Base-by-base conservation (phyloP, 495 filamentous ascomycete genomes). In the Penicillium atrosanguineum region DNA sequence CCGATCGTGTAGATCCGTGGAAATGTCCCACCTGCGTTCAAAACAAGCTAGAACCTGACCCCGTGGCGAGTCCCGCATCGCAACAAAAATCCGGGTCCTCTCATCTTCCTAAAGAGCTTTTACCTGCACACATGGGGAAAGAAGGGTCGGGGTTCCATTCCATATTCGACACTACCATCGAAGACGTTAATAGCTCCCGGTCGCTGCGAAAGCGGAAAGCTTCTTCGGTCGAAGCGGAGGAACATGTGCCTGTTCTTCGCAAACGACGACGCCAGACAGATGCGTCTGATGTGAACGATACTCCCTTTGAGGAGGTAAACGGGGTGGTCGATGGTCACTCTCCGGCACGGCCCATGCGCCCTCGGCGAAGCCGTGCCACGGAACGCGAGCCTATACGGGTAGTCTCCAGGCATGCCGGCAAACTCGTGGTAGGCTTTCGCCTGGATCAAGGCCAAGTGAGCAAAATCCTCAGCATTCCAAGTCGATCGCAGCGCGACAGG, bases 181-280 rank as follows among this genome's bases (percentile, higher is more conserved):
- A 88, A 48, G 89, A 91, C 46, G 90, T 92, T 73, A 90, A 95
- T 68, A 91, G 91, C 41, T 91, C 91, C 3, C 86, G 91, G 47
- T 82, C 90, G 42, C 72, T 97, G 46, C 82, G 93, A 47, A 97
- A 97, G 70, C 84, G 94, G 41, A 96, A 96, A 71, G 75, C 81
- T 29, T 80, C 82, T 19, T 74, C 79, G 14, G 71, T 69, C 11
- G 82, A 83, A 47, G 67, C 71, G 8, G 83, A 85, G 44, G 82
- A 83, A 38, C 70, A 76, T 44, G 60, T 61, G 0, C 69, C 73
- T 41, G 65, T 74, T 16, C 68, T 80, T 34, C 69, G 73, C 26
- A 82, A 80, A 51, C 67, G 78, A 51, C 63, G 64, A 31, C 71
- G 75, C 15, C 74, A 69, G 56, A 69, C 65, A 16, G 71, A 72